Evolutionary conservation across 805 yeast species (phyloP), one percentile per base, ranked within the genome.

Genomic region (Ogataea angusta): DNA sequence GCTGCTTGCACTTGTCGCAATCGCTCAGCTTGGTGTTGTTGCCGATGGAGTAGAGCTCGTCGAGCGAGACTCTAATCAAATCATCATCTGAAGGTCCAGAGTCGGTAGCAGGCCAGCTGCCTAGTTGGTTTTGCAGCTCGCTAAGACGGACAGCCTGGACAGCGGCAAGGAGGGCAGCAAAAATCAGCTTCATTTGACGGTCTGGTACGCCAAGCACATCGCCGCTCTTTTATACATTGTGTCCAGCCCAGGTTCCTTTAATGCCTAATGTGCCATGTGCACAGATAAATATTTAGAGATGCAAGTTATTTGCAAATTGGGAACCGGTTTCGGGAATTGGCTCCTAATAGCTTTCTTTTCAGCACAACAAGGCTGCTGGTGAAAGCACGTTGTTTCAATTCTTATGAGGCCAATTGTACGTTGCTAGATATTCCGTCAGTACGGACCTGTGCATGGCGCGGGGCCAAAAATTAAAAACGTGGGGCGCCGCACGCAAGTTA

Each of bases 1-100:
- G 55, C 5, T 57, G 40, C 35, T 60, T 56, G 51, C 75, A 70
- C 41, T 59, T 60, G 21, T 54, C 48, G 51, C 75, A 70, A 14
- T 39, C 26, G n/a, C 38, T 34, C 16, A 45, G 27, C 9, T n/a
- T 30, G 9, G 48, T 43, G 27, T 34, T 30, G 41, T 50, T 49
- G 10, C 45, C 38, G 10, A 48, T 46, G 13, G 42, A 18, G 19
- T 36, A 31, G 19, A 46, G 21, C 13, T 35, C 28, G 6, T 40
- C 30, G 2, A 46, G 30, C 8, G 34, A 38, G 3, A 13, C n/a
- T 4, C 16, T 32, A 12, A 43, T 31, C 9, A 48, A 12, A 10
- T 39, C 35, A n/a, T 35, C 22, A 16, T 48, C 46, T 6, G 17
- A 14, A 21, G 38, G 7, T 5, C 9, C 14, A 10, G 27, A 24